Evolutionary conservation across 2,329 filamentous ascomycete species (phyloP), one percentile per base, ranked within the genome.

Genomic region (Grosmannia clavigera): DNA sequence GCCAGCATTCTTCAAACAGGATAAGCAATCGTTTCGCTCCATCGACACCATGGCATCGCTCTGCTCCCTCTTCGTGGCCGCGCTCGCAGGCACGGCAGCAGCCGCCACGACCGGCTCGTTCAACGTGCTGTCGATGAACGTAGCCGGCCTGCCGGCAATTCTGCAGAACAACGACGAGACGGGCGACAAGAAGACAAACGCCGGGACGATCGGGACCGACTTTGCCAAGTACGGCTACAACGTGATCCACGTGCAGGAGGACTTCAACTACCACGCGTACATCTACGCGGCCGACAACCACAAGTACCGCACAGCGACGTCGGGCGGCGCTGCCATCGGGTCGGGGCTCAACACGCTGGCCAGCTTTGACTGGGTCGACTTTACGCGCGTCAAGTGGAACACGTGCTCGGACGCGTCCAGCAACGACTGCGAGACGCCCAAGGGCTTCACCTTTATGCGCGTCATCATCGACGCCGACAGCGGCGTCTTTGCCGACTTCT

Each of bases 361-460:
- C 63, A 83, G 81, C 66, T 82, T 76, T 64, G 67, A 77, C 63
- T 87, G 78, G 76, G 69, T 79, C 7, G 76, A 79, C 62, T 81
- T 82, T 64, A 71, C 74, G 52, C 79, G 84, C 16, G 71, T 78
- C 56, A 82, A 83, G 66, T 88, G 85, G 83, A 69, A 75, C 29
- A 73, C 68, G 3, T 86, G 84, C 71, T 81, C 79, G 61, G 69
- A 81, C 66, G 76, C 76, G 43, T 81, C 79, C 0, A 76, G 76
- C 0, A 66, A 69, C 1, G 85, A 88, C 68, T 87, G 85, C 67
- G 71, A 87, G 63, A 87, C 84, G 0, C 85, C 83, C 27, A 88
- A 88, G 70, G 85, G 85, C 16, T 87, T 86, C 69, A 86, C 83
- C 0, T 82, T 83, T 55, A 86, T 87, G 83, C 78, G 83, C 14